phyloP scores from a whole-genome alignment of 164 flowering plant genomes.

The Santalum album region DNA sequence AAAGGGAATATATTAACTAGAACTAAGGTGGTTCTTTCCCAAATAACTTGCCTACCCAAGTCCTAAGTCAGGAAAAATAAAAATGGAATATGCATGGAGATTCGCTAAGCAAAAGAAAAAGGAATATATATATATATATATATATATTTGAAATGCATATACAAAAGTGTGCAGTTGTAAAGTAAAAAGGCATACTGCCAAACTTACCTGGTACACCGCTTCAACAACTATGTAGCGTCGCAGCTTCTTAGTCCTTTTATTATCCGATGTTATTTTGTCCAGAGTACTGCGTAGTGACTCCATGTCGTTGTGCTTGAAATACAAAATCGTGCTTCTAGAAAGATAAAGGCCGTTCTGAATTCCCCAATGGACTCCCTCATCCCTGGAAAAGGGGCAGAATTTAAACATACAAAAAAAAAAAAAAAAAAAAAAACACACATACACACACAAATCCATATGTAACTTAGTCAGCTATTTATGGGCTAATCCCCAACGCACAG shows the following conservation, averaged over 20 bases:
- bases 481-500: no score
- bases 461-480: no score
- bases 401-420: background rate
- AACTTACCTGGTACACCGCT: conserved; percentile 88
- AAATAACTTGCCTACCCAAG: no score
- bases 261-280: conserved; percentile 60
- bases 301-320: conserved; percentile 97
- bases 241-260: conserved; percentile 66
- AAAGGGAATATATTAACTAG: no score
- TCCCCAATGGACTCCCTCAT: conserved; percentile 99
- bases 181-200: background rate
- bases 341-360: conserved; percentile 97
- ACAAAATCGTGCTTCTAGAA: conserved; percentile 83
- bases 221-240: conserved; percentile 95
- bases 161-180: background rate
- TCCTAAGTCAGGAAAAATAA: no score
- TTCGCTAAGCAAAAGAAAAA: no score
- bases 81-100: no score
- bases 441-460: background rate
- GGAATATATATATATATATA: no score
- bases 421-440: background rate
- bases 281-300: conserved; percentile 54
- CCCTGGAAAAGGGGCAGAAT: conserved; percentile 36
- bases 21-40: no score
- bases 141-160: background rate